Percentiles rank a stretch among this genome's conserved stretches.
Evolutionary conservation across 768 basidiomycete genomes (phyloP).

Genomic region (Wakefieldia striispora): DNA sequence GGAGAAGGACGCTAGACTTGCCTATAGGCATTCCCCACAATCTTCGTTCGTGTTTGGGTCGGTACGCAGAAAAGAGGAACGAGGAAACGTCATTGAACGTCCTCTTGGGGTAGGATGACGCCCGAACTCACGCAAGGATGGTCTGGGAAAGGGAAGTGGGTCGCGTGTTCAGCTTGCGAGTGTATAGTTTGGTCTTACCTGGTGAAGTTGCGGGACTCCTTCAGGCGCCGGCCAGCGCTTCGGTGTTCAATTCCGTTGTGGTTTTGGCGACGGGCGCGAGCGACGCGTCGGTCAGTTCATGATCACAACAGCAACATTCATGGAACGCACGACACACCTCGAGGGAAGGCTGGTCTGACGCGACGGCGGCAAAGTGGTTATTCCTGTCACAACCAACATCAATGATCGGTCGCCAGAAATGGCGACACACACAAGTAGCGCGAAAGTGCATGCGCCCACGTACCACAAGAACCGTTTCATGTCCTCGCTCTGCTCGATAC

Average conservation of each 20-base stretch:
- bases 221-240: constrained; percentile 55
- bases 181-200: constrained; percentile 37
- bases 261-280: neutral
- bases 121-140: constrained; percentile 49
- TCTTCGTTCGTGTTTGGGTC: constrained; percentile 30
- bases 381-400: too few relatives aligned
- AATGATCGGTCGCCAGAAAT: too few relatives aligned
- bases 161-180: too few relatives aligned
- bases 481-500: constrained; percentile 64
- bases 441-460: constrained; percentile 7
- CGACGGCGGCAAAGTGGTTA: constrained; percentile 70
- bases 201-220: constrained; percentile 49
- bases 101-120: too few relatives aligned
- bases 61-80: too few relatives aligned
- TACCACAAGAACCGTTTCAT: constrained; percentile 76
- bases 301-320: too few relatives aligned
- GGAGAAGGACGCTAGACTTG: neutral
- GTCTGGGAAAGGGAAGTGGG: constrained; percentile 37
- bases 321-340: constrained; percentile 41
- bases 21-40: constrained; percentile 74
- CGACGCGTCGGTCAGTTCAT: too few relatives aligned
- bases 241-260: neutral
- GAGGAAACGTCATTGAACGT: too few relatives aligned
- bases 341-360: constrained; percentile 64
- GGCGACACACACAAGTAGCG: too few relatives aligned